These are phyloP conservation scores for Xylaria sp. DNA, from an alignment of 2,329 filamentous ascomycete species.

Conservation along the genomic window DNA sequence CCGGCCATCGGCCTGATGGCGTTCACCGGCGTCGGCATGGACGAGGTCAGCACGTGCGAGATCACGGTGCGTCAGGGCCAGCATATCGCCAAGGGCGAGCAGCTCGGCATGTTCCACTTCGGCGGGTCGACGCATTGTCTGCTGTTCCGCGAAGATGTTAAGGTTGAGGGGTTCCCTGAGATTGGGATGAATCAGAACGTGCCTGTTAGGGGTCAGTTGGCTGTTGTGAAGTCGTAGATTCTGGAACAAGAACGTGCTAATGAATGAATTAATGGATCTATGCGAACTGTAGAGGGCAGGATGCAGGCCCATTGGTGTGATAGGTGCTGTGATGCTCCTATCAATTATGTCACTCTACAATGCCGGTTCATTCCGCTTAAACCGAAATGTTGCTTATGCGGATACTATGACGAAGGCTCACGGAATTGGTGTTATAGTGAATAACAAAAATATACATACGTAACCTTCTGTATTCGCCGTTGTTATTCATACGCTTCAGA, in stretches of 20 bases:
- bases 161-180: slow-evolving; percentile 50
- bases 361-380: not conserved
- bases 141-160: slow-evolving; percentile 70
- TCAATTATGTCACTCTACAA: not conserved
- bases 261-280: not conserved
- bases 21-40: slow-evolving; percentile 79
- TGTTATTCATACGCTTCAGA: slow-evolving; percentile 4
- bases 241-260: not conserved
- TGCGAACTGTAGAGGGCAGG: no score
- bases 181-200: slow-evolving; percentile 42
- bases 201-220: slow-evolving; percentile 45
- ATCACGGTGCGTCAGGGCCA: slow-evolving; percentile 75
- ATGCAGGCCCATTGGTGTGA: not conserved
- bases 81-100: slow-evolving; percentile 73
- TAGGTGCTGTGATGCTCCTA: not conserved
- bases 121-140: slow-evolving; percentile 78
- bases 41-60: slow-evolving; percentile 79
- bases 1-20: slow-evolving; percentile 73
- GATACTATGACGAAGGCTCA: no score
- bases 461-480: slow-evolving; percentile 18
- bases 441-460: not conserved
- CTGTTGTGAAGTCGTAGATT: slow-evolving; percentile 39
- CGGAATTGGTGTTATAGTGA: not conserved
- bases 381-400: not conserved
- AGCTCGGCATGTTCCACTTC: slow-evolving; percentile 84